Percentiles rank a stretch among this genome's conserved stretches.
Evolutionary conservation across 2,329 filamentous ascomycete species (phyloP).

Genomic region (Colletotrichum sp.): DNA sequence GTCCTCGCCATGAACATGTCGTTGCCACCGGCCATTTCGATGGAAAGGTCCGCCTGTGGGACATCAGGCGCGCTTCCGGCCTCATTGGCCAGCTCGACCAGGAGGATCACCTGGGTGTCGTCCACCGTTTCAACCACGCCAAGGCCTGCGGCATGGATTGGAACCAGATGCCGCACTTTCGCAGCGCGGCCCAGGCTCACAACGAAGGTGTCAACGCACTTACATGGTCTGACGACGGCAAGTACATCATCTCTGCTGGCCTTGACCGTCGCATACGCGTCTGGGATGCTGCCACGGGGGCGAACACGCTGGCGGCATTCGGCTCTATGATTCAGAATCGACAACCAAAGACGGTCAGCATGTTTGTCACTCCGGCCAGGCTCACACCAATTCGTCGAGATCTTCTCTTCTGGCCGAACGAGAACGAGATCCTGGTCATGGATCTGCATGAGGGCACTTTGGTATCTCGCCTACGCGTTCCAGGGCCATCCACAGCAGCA

Average conservation of each 20-base stretch:
- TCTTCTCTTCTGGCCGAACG: constrained; percentile 81
- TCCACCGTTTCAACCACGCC: constrained; percentile 42
- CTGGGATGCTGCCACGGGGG: constrained; percentile 81
- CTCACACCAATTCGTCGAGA: constrained; percentile 63
- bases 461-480: constrained; percentile 72
- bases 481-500: constrained; percentile 57
- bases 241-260: constrained; percentile 78
- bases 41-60: constrained; percentile 84
- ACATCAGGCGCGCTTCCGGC: constrained; percentile 79
- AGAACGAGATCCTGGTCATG: constrained; percentile 78
- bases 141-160: constrained; percentile 33
- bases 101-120: constrained; percentile 78
- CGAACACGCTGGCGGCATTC: constrained; percentile 89
- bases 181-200: constrained; percentile 69
- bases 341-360: constrained; percentile 63
- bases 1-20: constrained; percentile 77
- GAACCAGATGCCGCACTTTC: constrained; percentile 41
- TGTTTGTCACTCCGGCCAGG: constrained; percentile 67
- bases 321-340: constrained; percentile 81
- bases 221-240: constrained; percentile 82
- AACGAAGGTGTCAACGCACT: constrained; percentile 83
- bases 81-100: constrained; percentile 81
- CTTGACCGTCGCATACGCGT: constrained; percentile 86
- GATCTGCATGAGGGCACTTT: constrained; percentile 79
- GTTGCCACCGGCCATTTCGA: constrained; percentile 86